A percentile compares a stretch with the other conserved stretches of the same genome.
Evolutionary conservation across 2,329 filamentous ascomycete genomes (phyloP).

Genomic region (Pseudogymnoascus sp.): DNA sequence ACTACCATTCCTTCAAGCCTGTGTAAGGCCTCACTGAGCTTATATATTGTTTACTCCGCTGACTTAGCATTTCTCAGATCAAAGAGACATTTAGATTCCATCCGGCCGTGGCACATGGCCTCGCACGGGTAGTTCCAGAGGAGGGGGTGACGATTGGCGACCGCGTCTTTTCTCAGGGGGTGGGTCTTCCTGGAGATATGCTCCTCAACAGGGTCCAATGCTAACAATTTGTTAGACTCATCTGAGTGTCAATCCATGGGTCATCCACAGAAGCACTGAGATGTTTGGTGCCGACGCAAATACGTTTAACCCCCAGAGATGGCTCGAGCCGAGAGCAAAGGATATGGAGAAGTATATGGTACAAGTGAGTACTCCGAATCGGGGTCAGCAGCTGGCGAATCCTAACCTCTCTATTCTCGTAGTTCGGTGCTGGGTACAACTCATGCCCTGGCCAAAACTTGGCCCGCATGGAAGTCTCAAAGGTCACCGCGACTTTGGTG

Average conservation of each 20-base stretch:
- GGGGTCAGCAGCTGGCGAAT: neutral
- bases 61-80: neutral
- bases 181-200: conserved; percentile 24
- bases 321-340: conserved; percentile 26
- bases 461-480: conserved; percentile 33
- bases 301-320: conserved; percentile 32
- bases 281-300: conserved; percentile 32
- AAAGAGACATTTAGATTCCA: conserved; percentile 36
- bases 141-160: conserved; percentile 31
- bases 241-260: conserved; percentile 31
- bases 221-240: neutral
- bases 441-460: conserved; percentile 34
- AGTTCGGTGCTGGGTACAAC: conserved; percentile 35
- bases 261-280: conserved; percentile 28
- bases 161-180: conserved; percentile 28
- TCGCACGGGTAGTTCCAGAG: conserved; percentile 20
- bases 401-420: neutral
- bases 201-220: neutral
- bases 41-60: neutral
- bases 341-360: conserved; percentile 27
- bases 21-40: conserved; percentile 19
- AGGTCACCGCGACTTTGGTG: conserved; percentile 31
- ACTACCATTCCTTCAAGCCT: conserved; percentile 33
- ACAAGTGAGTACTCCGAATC: neutral
- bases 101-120: conserved; percentile 28